phyloP scores from a whole-genome alignment of 1,139 yeast species.

The Tardiomyces digboiensis region DNA sequence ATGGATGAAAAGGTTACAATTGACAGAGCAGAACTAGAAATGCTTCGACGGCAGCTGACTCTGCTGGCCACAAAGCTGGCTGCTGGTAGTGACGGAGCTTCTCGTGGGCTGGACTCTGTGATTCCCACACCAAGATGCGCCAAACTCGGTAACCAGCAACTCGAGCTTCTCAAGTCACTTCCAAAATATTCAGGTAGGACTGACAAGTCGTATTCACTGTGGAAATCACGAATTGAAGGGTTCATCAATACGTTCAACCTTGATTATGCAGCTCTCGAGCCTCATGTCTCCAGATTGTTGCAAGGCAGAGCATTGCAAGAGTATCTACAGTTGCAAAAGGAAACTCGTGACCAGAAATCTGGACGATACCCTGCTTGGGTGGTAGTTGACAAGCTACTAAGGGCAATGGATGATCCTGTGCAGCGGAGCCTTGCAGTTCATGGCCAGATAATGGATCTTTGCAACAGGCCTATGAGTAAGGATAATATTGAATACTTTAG shows the following conservation, averaged over 20 bases:
- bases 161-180: neutral
- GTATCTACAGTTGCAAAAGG: neutral
- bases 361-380: neutral
- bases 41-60: neutral
- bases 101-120: neutral
- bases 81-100: neutral
- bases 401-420: neutral
- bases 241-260: neutral
- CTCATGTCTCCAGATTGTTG: neutral
- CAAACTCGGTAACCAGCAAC: neutral
- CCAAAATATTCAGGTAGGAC: neutral
- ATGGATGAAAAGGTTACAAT: neutral
- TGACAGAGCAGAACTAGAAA: neutral
- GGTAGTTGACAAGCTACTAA: neutral
- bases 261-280: neutral
- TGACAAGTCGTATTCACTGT: neutral
- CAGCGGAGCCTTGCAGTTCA: neutral
- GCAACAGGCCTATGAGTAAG: neutral
- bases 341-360: neutral
- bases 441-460: neutral
- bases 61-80: neutral
- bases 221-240: neutral
- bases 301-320: neutral
- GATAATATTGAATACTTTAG: neutral
- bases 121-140: neutral